Evolutionary conservation across 805 yeast genomes (phyloP).

Genomic region (Lachancea sp.): DNA sequence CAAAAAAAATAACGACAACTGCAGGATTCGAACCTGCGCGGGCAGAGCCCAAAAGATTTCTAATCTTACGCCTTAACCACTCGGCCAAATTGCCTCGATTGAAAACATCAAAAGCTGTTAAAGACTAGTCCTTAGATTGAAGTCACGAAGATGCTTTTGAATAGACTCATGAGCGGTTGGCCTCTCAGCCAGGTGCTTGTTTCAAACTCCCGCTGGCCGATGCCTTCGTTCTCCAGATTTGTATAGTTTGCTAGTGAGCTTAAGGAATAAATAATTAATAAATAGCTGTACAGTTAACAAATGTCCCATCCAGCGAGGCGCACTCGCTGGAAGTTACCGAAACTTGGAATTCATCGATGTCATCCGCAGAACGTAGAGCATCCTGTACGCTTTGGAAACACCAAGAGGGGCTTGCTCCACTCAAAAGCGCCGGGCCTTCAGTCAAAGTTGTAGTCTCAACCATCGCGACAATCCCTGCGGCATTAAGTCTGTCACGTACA

Average conservation of each 20-base stretch:
- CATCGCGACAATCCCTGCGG: constrained; percentile 49
- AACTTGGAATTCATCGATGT: neutral
- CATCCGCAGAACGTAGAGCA: constrained; percentile 11
- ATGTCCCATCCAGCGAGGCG: constrained; percentile 3
- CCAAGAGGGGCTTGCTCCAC: constrained; percentile 5
- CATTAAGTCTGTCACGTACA: constrained; percentile 44
- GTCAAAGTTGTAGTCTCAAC: constrained; percentile 21
- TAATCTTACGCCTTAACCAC: constrained; percentile 63
- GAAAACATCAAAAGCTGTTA: no score
- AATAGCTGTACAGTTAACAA: constrained; percentile 3
- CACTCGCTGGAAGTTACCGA: constrained; percentile 1
- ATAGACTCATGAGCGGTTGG: no score
- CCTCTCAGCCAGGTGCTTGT: no score
- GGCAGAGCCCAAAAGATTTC: constrained; percentile 54
- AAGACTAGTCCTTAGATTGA: no score
- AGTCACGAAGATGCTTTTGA: no score
- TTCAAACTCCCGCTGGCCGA: no score
- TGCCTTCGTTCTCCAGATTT: no score
- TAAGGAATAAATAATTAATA: constrained; percentile 2
- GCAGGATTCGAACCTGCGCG: constrained; percentile 70
- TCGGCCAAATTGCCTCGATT: constrained; percentile 47
- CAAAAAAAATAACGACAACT: constrained; percentile 43
- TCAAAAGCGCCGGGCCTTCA: neutral
- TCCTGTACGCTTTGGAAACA: constrained; percentile 16
- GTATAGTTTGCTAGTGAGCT: no score